Percentiles rank a stretch among this genome's conserved stretches.
These are phyloP conservation scores for Fusarium sp. DNA, from an alignment of 2,329 filamentous ascomycete species.

Conservation along the genomic window DNA sequence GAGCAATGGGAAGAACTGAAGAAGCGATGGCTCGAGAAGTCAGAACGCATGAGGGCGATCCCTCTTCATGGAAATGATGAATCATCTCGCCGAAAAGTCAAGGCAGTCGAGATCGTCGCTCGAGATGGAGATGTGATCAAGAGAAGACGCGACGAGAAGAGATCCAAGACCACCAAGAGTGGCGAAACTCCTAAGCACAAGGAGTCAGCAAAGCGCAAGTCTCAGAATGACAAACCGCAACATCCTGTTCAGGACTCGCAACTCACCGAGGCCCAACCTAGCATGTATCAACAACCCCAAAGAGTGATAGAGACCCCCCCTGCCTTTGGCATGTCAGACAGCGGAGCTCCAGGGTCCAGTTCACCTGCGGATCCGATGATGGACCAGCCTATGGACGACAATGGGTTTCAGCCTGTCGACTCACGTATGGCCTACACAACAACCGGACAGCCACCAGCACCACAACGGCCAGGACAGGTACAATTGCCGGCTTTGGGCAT, in stretches of 20 bases:
- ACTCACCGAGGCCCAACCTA: neutral
- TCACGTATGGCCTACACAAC: conserved; percentile 41
- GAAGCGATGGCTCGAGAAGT: conserved; percentile 70
- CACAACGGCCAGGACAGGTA: conserved; percentile 13
- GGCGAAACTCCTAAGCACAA: conserved; percentile 57
- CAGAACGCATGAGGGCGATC: conserved; percentile 64
- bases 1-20: conserved; percentile 78
- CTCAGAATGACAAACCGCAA: neutral
- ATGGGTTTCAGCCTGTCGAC: conserved; percentile 35
- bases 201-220: neutral
- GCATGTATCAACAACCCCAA: neutral
- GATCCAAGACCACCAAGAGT: conserved; percentile 37
- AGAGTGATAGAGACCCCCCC: neutral
- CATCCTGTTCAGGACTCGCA: neutral
- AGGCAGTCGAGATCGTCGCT: conserved; percentile 75
- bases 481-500: conserved; percentile 36
- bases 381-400: conserved; percentile 29
- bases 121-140: conserved; percentile 84
- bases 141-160: conserved; percentile 73
- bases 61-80: conserved; percentile 60
- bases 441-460: conserved; percentile 14
- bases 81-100: conserved; percentile 63
- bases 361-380: conserved; percentile 30
- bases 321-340: conserved; percentile 2
- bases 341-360: conserved; percentile 17